Percentiles rank a stretch among this genome's conserved stretches.
These are phyloP conservation scores for Herpetomonas tarakana DNA, from an alignment of 208 protist genomes.

Conservation along the genomic window DNA sequence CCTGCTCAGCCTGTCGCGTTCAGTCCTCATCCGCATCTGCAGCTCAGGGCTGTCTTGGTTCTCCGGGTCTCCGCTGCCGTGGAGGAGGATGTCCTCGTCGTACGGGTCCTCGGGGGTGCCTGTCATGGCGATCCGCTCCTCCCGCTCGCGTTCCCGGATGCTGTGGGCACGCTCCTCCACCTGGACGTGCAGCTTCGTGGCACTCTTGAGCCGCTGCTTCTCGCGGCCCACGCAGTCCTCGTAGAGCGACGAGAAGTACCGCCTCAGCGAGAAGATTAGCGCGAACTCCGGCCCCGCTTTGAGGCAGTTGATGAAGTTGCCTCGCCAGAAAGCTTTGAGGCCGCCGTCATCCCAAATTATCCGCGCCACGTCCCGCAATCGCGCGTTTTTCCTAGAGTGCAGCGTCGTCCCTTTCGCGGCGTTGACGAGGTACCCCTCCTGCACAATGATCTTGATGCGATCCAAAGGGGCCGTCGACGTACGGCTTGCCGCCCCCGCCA, in stretches of 20 bases:
- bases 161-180: slow-evolving; percentile 18
- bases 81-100: slow-evolving; percentile 1
- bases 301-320: slow-evolving; percentile 88
- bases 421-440: slow-evolving; percentile 80
- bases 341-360: slow-evolving; percentile 80
- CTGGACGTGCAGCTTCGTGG: slow-evolving; percentile 13
- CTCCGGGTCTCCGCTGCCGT: slow-evolving; percentile 1
- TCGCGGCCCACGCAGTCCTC: slow-evolving; percentile 77
- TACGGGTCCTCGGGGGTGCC: slow-evolving; percentile 12
- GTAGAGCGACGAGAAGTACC: slow-evolving; percentile 72
- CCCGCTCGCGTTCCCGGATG: slow-evolving; percentile 30
- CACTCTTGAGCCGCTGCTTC: slow-evolving; percentile 23
- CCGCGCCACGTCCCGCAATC: slow-evolving; percentile 65
- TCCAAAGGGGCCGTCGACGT: slow-evolving; percentile 91
- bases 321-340: slow-evolving; percentile 79
- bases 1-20: not conserved
- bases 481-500: slow-evolving; percentile 81
- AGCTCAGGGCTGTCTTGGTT: not conserved
- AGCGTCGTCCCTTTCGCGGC: slow-evolving; percentile 8
- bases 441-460: slow-evolving; percentile 90
- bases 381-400: slow-evolving; percentile 30
- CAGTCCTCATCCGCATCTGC: not conserved
- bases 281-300: slow-evolving; percentile 91
- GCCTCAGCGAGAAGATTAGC: slow-evolving; percentile 84
- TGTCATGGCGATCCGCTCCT: slow-evolving; percentile 38